Conservation (phyloP, 2,329 filamentous ascomycete genomes). For the Penicillium capsulatum region DNA sequence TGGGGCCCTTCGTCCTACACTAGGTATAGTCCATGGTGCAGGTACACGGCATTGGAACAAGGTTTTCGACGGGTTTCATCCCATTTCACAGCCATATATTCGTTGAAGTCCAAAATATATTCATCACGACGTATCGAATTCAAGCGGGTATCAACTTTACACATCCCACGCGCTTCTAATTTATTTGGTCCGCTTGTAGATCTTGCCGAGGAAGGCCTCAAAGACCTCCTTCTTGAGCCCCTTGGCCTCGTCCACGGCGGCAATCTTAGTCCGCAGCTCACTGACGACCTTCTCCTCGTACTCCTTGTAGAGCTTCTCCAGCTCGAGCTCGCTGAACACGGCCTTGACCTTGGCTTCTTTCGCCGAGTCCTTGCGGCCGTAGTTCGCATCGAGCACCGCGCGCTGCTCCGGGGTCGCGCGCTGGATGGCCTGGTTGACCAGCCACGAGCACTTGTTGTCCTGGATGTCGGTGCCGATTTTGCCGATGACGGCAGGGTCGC, state of each 20-base stretch:
- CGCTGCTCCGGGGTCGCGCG: slow-evolving; percentile 80
- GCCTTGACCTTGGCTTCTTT: slow-evolving; percentile 84
- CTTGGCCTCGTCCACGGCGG: slow-evolving; percentile 73
- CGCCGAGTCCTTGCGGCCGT: slow-evolving; percentile 81
- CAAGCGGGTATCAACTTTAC: slow-evolving; percentile 13
- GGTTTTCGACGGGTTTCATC: no score
- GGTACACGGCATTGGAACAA: no score
- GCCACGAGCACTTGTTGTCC: slow-evolving; percentile 99
- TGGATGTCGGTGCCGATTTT: slow-evolving; percentile 99
- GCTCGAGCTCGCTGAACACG: slow-evolving; percentile 77
- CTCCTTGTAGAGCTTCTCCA: slow-evolving; percentile 77
- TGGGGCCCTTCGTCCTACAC: no score
- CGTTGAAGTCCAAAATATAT: no score
- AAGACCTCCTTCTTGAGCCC: slow-evolving; percentile 90
- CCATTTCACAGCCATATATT: no score
- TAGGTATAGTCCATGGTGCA: no score
- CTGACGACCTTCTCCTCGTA: slow-evolving; percentile 84
- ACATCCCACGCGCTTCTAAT: slow-evolving; percentile 11
- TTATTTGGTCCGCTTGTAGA: slow-evolving; percentile 97
- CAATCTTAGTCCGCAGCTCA: slow-evolving; percentile 74
- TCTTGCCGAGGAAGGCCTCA: slow-evolving; percentile 86
- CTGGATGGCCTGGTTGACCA: slow-evolving; percentile 89
- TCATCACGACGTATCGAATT: neutral
- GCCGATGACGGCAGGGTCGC: slow-evolving; percentile 84
- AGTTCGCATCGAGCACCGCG: slow-evolving; percentile 82